Percentiles rank a stretch among this genome's conserved stretches.
phyloP scores from a whole-genome alignment of 106 monocot species.

The Acorus calamus region DNA sequence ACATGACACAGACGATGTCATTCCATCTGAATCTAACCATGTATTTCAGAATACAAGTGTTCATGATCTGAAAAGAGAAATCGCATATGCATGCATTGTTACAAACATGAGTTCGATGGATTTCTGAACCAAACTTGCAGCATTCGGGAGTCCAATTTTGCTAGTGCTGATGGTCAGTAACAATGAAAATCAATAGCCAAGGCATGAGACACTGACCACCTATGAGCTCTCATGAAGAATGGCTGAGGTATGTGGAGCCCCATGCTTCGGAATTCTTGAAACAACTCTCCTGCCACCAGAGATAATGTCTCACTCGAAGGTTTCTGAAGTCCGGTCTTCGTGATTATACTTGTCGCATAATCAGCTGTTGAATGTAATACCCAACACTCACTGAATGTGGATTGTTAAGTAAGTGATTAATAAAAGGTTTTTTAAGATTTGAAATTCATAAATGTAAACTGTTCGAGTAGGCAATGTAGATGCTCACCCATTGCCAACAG shows the following conservation, averaged over 20 bases:
- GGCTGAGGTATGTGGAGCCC: constrained; percentile 51
- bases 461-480: neutral
- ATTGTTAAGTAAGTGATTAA: neutral
- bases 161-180: neutral
- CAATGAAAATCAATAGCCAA: neutral
- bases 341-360: constrained; percentile 55
- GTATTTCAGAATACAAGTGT: no score
- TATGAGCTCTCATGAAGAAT: constrained; percentile 77
- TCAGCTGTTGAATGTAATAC: constrained; percentile 81
- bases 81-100: no score
- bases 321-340: constrained; percentile 41
- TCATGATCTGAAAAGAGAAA: no score
- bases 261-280: constrained; percentile 49
- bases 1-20: no score
- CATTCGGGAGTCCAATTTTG: no score
- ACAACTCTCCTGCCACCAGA: constrained; percentile 63
- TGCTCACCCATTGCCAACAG: constrained; percentile 24
- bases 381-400: constrained; percentile 52
- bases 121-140: no score
- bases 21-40: no score
- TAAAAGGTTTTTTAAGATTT: constrained; percentile 1
- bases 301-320: constrained; percentile 33
- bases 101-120: no score
- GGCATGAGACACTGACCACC: constrained; percentile 46
- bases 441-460: neutral